Base-by-base conservation (phyloP, 1,284 basidiomycete genomes). In the Heliocybe sulcata region DNA sequence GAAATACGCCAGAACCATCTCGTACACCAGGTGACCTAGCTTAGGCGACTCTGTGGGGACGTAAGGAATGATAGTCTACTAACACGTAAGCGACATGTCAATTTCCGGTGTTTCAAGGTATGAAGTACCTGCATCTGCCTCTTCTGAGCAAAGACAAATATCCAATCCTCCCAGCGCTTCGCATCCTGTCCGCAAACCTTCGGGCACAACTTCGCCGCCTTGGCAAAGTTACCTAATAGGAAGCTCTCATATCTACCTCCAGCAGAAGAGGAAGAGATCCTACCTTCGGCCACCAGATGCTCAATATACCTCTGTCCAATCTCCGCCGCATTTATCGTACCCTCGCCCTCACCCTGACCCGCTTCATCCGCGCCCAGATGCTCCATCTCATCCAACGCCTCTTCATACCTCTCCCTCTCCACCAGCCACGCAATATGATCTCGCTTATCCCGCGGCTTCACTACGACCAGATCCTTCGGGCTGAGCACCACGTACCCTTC, bases 401-500 rank as follows among this genome's bases (percentile, higher is more conserved):
- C 93, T 61, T 94, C 91, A 65, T 93, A 99, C 57, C 84, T 73
- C 65, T 83, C 77, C 58, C 85, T 79, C 64, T 98, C 92, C 16
- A 98, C 86, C 16, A 99, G 75, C 96, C 96, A 99, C 11, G 82
- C 77, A 49, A 99, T 83, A 65, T 97, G 94, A 68, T 99, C 97
- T 62, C 83, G 81, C 65, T 83, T 81, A 72, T 98, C 95, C 55
- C 97, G 77, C 22, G 91, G 87, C 59, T 84, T 81, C 2, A 94
- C 94, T 2, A 94, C 72, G 35, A 98, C 86, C 27, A 98, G 72
- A 63, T 95, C 94, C 60, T 82, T 78, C 1, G 96, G 97, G 59
- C 89, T 92, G 58, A 92, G 70, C 22, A 98, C 90, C 35, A 95
- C 83, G 65, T 95, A 92, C 38, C 76, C 77, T 9, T 49, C 23